Base-by-base conservation (phyloP, 2,329 filamentous ascomycete genomes). In the Capronia americana region DNA sequence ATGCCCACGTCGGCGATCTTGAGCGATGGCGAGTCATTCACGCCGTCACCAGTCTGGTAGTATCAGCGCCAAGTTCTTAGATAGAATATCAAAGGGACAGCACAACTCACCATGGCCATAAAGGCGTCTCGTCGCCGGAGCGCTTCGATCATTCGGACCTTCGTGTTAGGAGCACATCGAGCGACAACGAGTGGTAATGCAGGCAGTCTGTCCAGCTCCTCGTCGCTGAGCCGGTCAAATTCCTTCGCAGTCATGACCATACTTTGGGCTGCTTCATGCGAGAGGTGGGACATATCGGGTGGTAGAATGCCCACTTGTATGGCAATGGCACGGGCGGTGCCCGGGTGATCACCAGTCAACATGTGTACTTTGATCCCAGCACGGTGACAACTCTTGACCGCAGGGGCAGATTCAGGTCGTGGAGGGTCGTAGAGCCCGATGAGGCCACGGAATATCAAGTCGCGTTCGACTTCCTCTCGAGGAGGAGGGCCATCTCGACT, bases 1-100 rank as follows among this genome's bases (percentile, higher is more conserved):
- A 95, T 96, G 71, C 91, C 92, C 12, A 96, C 92, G 75, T 96
- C 92, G 6, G 92, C 90, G 26, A 87, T 86, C 70, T 92, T 92
- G 46, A 96, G 82, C 1, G 91, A 93, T 0, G 92, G 92, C 2
- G 91, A 91, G 75, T 96, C 92, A 74, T 96, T 96, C 69, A 95
- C 92, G 63, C 92, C 92, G 70, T 96, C 92, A 71, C 92, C 92
- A 30, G 92, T 96, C 68, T 70, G 28, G 3, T 34, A 51, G 44
- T 23, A 23, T 44, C 14, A 34, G 57, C 14, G 14, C 10, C 30
- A 14, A 51, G 4, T 32, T 54, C 51, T 54, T 8, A 23, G 54
- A n/a, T n/a, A 11, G 32, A 44, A n/a, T 2, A 44, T 44, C 38
- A 44, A 7, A 6, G 38, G 38, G 4, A 5, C 17, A 20, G 17